Conservation (phyloP, 768 basidiomycete genomes). For the Asterophora lycoperdoides region DNA sequence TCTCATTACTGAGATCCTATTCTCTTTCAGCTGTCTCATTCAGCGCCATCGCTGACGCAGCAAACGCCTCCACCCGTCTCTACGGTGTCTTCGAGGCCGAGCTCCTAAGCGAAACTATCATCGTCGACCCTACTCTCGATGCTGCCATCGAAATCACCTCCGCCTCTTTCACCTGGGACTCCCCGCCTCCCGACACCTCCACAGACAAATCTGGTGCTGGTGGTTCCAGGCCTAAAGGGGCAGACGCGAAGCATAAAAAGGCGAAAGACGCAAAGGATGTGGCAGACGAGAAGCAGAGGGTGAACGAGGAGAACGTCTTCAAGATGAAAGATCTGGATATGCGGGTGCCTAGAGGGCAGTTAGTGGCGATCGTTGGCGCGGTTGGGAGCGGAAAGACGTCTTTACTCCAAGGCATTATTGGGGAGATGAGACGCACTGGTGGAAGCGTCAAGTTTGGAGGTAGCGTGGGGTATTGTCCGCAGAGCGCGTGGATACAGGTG, state of each 20-base stretch:
- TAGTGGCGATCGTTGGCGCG: conserved; percentile 82
- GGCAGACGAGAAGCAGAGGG: conserved; percentile 25
- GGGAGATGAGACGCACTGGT: conserved; percentile 73
- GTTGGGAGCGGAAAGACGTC: conserved; percentile 73
- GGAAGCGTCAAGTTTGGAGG: conserved; percentile 74
- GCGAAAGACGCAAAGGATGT: conserved; percentile 22
- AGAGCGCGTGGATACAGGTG: conserved; percentile 89
- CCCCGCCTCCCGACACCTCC: conserved; percentile 51
- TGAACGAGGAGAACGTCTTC: conserved; percentile 49
- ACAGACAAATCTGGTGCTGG: conserved; percentile 17
- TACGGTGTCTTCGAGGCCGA: conserved; percentile 84
- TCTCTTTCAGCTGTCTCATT: conserved; percentile 54
- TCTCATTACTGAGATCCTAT: neutral
- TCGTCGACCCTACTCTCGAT: conserved; percentile 51
- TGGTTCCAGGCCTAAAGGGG: conserved; percentile 28
- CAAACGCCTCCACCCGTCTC: conserved; percentile 74
- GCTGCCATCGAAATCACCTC: conserved; percentile 62
- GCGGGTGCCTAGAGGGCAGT: conserved; percentile 66
- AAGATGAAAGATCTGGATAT: conserved; percentile 62
- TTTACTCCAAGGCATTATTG: conserved; percentile 69
- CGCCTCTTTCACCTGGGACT: conserved; percentile 87
- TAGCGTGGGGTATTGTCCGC: conserved; percentile 76
- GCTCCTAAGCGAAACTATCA: conserved; percentile 53
- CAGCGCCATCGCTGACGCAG: conserved; percentile 79
- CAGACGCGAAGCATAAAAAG: conserved; percentile 21